These are phyloP conservation scores for Colletotrichum camelliae DNA, from an alignment of 2,329 filamentous ascomycete species.

Conservation along the genomic window DNA sequence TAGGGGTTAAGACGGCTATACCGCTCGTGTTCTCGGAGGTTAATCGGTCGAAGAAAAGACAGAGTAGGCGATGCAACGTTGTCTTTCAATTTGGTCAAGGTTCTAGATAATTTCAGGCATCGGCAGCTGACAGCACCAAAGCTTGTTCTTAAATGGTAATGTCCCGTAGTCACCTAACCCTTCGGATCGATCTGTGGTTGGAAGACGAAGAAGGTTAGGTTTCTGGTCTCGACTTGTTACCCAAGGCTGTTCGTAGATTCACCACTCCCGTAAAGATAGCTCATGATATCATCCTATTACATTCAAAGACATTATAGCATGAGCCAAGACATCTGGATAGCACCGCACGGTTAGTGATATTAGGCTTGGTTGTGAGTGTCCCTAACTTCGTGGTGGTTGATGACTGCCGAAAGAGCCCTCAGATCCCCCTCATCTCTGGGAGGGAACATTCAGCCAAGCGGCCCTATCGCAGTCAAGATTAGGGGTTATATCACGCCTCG, in stretches of 20 bases:
- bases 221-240: not conserved
- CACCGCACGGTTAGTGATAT: not conserved
- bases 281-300: not conserved
- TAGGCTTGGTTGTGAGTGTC: not conserved
- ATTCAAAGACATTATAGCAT: not conserved
- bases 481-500: not conserved
- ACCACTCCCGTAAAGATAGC: not conserved
- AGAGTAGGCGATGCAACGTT: not conserved
- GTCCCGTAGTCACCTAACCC: not conserved
- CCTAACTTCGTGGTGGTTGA: not conserved
- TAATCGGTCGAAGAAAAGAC: not conserved
- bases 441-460: not conserved
- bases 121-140: not conserved
- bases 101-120: not conserved
- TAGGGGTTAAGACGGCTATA: not conserved
- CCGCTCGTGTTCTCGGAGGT: not conserved
- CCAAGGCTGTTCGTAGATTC: not conserved
- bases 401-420: not conserved
- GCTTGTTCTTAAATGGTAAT: not conserved
- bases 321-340: not conserved
- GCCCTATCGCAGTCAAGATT: not conserved
- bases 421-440: not conserved
- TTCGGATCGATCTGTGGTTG: not conserved
- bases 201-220: not conserved
- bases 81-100: not conserved